phyloP scores from a whole-genome alignment of 345 rosid species.

The Turnera subulata region DNA sequence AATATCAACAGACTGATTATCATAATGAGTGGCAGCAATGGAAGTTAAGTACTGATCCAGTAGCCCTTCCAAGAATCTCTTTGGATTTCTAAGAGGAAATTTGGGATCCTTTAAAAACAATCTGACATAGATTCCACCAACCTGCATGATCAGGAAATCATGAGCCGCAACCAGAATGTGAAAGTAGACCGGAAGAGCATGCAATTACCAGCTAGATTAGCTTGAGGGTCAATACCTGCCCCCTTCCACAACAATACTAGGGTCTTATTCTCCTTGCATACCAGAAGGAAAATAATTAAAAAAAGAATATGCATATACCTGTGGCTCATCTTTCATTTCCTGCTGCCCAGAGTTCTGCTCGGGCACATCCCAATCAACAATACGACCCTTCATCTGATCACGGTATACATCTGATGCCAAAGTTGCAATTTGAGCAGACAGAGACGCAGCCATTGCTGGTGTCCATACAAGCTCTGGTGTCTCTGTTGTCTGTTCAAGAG shows the following conservation, averaged over 20 bases:
- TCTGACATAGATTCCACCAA: constrained; percentile 93
- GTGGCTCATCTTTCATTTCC: constrained; percentile 90
- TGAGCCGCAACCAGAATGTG: constrained; percentile 15
- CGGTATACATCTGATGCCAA: constrained; percentile 90
- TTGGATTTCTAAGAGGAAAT: constrained; percentile 95
- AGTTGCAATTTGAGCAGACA: constrained; percentile 90
- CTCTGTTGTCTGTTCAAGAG: constrained; percentile 88
- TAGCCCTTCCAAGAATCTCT: constrained; percentile 94
- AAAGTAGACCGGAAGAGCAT: too few species aligned
- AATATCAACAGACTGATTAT: constrained; percentile 67
- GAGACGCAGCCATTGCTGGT: constrained; percentile 97
- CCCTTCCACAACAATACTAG: too few species aligned
- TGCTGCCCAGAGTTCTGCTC: constrained; percentile 93
- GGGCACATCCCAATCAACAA: constrained; percentile 95
- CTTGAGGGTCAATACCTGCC: constrained; percentile 3
- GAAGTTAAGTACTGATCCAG: constrained; percentile 93
- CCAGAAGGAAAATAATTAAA: too few species aligned
- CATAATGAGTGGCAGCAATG: constrained; percentile 89
- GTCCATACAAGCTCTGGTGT: constrained; percentile 99
- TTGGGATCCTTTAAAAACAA: constrained; percentile 95
- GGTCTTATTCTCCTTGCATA: too few species aligned
- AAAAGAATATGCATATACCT: constrained; percentile 38
- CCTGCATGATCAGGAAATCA: constrained; percentile 44
- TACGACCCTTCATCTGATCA: constrained; percentile 91
- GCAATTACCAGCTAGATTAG: background rate